Percentiles rank a stretch among this genome's conserved stretches.
phyloP scores from a whole-genome alignment of 805 yeast species.

The Kuraishia borneana region DNA sequence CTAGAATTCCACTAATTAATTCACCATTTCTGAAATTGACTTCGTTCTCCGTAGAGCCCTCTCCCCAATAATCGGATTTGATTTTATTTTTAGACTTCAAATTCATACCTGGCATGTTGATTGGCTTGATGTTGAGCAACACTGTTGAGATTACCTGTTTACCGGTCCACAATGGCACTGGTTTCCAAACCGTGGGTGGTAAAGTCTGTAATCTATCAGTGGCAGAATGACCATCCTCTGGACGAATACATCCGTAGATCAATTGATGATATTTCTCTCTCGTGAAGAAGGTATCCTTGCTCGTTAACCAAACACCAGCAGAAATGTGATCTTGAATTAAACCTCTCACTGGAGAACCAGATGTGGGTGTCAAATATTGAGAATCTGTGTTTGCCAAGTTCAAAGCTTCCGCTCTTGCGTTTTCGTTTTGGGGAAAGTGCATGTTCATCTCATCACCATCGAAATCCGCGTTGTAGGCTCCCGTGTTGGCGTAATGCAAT shows the following conservation, averaged over 20 bases:
- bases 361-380: constrained; percentile 95
- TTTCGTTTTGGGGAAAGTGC: constrained; percentile 98
- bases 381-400: constrained; percentile 94
- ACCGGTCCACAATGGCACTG: constrained; percentile 93
- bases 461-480: constrained; percentile 97
- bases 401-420: constrained; percentile 93
- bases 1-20: constrained; percentile 83
- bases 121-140: constrained; percentile 77
- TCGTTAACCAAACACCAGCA: constrained; percentile 98
- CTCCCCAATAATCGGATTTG: constrained; percentile 93
- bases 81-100: constrained; percentile 76
- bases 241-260: constrained; percentile 86
- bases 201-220: constrained; percentile 55
- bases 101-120: constrained; percentile 84
- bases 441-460: constrained; percentile 99
- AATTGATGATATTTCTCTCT: constrained; percentile 90
- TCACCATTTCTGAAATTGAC: constrained; percentile 85
- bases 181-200: constrained; percentile 84
- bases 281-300: constrained; percentile 82
- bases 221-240: constrained; percentile 95
- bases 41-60: constrained; percentile 70
- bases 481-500: constrained; percentile 96
- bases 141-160: constrained; percentile 94
- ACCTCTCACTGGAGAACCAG: constrained; percentile 98
- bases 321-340: constrained; percentile 97